Conservation (phyloP, 164 flowering plant genomes). For the Dillenia suffruticosa region DNA sequence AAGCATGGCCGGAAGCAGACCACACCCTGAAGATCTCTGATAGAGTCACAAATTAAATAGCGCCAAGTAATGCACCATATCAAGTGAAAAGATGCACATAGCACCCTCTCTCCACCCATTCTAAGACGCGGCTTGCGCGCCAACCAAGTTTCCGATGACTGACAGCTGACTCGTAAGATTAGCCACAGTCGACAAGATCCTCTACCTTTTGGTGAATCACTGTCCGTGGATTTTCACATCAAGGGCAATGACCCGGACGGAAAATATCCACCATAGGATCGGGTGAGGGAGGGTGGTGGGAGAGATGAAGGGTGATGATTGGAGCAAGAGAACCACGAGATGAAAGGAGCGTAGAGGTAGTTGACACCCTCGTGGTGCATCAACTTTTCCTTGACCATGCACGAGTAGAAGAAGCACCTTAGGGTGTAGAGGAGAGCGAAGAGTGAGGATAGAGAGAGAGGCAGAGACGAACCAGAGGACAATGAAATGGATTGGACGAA, state of each 20-base stretch:
- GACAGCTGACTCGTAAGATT: conserved; percentile 21
- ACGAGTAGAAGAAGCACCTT: conserved; percentile 9
- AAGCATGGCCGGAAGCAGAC: conserved; percentile 13
- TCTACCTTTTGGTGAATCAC: conserved; percentile 19
- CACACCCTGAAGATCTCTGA: conserved; percentile 18
- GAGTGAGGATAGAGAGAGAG: too few relatives aligned
- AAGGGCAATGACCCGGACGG: conserved; percentile 11
- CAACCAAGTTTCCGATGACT: conserved; percentile 21
- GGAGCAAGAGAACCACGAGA: too few relatives aligned
- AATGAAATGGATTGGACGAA: too few relatives aligned
- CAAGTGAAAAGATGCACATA: conserved; percentile 18
- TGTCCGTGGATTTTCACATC: conserved; percentile 24
- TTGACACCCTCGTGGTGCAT: conserved; percentile 21
- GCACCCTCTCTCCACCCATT: conserved; percentile 22
- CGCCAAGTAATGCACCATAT: conserved; percentile 24
- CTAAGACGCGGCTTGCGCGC: conserved; percentile 12
- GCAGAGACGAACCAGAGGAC: not conserved
- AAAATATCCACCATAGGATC: conserved; percentile 14
- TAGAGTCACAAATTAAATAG: conserved; percentile 26
- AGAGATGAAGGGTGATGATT: too few relatives aligned
- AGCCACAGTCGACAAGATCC: conserved; percentile 15
- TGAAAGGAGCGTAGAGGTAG: too few relatives aligned
- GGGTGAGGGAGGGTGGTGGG: too few relatives aligned
- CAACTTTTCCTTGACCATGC: conserved; percentile 12
- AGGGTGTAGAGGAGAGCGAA: conserved; percentile 4